Conservation (phyloP, 2,329 filamentous ascomycete genomes). For the Xylariomycetidae sp. region DNA sequence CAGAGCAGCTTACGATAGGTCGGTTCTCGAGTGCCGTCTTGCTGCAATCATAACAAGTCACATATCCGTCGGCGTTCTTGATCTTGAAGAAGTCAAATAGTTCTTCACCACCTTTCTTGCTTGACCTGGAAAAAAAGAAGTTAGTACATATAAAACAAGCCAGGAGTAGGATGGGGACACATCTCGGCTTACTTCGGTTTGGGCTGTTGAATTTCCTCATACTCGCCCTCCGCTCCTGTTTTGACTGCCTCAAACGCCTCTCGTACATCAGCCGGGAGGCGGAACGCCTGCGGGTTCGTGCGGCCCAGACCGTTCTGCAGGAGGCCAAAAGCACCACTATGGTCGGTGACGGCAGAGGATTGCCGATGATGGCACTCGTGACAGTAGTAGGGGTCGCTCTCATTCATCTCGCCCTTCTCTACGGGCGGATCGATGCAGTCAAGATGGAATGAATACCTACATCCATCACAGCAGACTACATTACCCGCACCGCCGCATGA, state of each 20-base stretch:
- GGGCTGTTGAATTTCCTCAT: constrained; percentile 60
- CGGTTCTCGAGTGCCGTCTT: constrained; percentile 57
- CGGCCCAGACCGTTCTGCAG: constrained; percentile 63
- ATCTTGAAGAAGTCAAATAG: constrained; percentile 63
- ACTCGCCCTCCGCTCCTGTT: constrained; percentile 73
- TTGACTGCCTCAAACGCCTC: constrained; percentile 76
- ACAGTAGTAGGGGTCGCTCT: constrained; percentile 79
- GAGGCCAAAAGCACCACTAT: constrained; percentile 54
- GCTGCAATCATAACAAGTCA: constrained; percentile 75
- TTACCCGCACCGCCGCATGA: constrained; percentile 80
- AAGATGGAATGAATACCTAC: constrained; percentile 85
- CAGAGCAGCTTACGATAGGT: constrained; percentile 78
- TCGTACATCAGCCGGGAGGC: constrained; percentile 66
- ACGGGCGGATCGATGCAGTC: constrained; percentile 80
- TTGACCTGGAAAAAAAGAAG: no score
- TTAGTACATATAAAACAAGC: no score
- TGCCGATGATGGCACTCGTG: constrained; percentile 58
- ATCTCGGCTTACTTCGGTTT: constrained; percentile 52
- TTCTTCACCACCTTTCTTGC: constrained; percentile 55
- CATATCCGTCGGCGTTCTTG: constrained; percentile 66
- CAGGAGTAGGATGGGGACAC: background rate
- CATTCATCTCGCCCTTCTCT: constrained; percentile 60
- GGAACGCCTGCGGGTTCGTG: constrained; percentile 68
- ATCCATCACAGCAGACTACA: constrained; percentile 91
- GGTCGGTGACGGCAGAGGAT: constrained; percentile 40